These are phyloP conservation scores for Miscanthus lutarioriparius DNA, from an alignment of 176 grass and related monocot species.

Conservation along the genomic window DNA sequence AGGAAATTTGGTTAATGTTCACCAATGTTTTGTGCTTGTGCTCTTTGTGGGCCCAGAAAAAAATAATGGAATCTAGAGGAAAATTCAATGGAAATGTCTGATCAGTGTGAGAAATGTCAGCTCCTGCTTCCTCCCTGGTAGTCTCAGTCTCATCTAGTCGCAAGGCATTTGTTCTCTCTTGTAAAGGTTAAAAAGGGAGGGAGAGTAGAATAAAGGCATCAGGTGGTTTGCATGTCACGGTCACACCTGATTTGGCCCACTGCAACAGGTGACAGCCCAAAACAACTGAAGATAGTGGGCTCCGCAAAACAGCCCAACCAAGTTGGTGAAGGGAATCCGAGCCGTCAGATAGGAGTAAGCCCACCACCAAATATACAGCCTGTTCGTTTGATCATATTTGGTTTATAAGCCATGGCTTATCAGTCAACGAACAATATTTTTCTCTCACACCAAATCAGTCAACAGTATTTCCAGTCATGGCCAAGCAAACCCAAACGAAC, in stretches of 20 bases:
- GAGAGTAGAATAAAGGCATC: neutral
- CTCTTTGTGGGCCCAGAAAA: neutral
- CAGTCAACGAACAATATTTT: too few relatives aligned
- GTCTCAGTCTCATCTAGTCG: neutral
- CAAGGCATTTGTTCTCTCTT: neutral
- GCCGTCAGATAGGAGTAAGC: neutral
- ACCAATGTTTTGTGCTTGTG: neutral
- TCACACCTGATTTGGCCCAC: constrained; percentile 9
- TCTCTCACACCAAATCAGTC: too few relatives aligned
- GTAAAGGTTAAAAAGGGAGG: neutral
- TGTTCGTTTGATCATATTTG: too few relatives aligned
- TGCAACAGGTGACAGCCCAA: neutral
- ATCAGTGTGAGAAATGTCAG: neutral
- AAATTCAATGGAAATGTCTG: neutral
- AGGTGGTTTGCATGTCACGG: neutral
- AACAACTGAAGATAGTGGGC: neutral
- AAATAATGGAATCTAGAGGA: neutral
- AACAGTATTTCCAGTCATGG: too few relatives aligned
- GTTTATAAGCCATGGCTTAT: too few relatives aligned
- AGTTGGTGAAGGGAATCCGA: neutral
- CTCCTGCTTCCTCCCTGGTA: neutral
- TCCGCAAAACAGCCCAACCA: neutral
- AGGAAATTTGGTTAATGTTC: neutral
- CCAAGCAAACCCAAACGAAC: too few relatives aligned
- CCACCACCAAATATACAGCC: neutral